phyloP scores from a whole-genome alignment of 169 alveolate species.

The Plasmodium billcollinsi region DNA sequence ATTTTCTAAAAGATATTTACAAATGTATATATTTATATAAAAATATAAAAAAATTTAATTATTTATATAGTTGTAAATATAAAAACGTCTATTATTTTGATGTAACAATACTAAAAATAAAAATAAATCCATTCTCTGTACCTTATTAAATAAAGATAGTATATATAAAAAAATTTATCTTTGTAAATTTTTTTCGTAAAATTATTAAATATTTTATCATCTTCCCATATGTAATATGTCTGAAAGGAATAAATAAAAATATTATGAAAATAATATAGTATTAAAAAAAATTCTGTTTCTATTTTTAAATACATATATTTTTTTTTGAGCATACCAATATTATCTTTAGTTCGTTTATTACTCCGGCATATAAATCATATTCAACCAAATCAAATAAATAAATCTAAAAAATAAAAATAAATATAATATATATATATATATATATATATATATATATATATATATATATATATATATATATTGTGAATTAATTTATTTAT shows the following conservation, averaged over 20 bases:
- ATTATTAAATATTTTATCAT: slow-evolving; percentile 63
- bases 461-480: slow-evolving; percentile 6
- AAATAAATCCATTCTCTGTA: slow-evolving; percentile 2
- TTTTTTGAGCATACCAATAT: slow-evolving; percentile 38
- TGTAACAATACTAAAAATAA: background rate
- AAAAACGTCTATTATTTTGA: background rate
- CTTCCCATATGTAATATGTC: slow-evolving; percentile 68
- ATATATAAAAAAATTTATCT: slow-evolving; percentile 57
- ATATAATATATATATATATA: background rate
- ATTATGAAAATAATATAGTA: background rate
- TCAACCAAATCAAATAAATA: slow-evolving; percentile 50
- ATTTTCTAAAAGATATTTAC: slow-evolving; percentile 20
- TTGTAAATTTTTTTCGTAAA: slow-evolving; percentile 58
- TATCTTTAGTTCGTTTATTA: slow-evolving; percentile 49
- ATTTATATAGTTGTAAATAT: background rate
- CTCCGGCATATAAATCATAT: slow-evolving; percentile 64
- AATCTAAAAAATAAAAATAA: slow-evolving; percentile 27
- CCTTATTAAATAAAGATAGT: slow-evolving; percentile 53
- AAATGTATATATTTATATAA: background rate
- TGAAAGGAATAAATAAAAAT: slow-evolving; percentile 1
- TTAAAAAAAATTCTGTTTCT: background rate
- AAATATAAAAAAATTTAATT: background rate
- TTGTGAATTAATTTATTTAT: background rate
- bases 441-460: slow-evolving; percentile 2
- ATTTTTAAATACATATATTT: background rate